phyloP scores from a whole-genome alignment of 2,329 filamentous ascomycete species.

The Colletotrichum scovillei region DNA sequence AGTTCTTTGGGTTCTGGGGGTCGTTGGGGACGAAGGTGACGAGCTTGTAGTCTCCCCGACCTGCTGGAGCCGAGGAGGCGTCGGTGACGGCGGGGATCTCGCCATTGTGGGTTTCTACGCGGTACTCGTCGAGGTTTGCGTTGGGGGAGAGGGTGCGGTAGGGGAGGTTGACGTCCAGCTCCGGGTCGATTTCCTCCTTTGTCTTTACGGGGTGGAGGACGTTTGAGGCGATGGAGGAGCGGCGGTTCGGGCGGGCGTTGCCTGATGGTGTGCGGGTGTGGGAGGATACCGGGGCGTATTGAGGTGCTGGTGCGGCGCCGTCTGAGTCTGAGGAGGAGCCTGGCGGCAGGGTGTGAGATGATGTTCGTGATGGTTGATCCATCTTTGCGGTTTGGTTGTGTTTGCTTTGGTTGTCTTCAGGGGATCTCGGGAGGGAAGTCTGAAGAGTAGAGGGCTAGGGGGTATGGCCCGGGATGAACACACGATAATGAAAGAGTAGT shows the following conservation, averaged over 20 bases:
- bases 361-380: constrained; percentile 16
- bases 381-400: constrained; percentile 9
- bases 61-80: constrained; percentile 19
- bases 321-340: constrained; percentile 9
- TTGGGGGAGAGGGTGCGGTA: constrained; percentile 70
- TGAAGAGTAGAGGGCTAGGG: neutral
- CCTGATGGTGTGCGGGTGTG: neutral
- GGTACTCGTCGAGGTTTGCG: constrained; percentile 76
- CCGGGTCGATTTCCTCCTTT: constrained; percentile 53
- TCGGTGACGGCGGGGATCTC: constrained; percentile 61
- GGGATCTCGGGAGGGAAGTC: neutral
- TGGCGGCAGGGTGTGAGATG: constrained; percentile 24
- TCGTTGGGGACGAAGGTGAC: constrained; percentile 77
- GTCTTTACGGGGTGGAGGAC: constrained; percentile 35
- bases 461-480: neutral
- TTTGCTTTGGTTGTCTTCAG: neutral
- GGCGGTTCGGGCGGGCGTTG: constrained; percentile 13
- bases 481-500: neutral
- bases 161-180: constrained; percentile 68
- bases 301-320: neutral
- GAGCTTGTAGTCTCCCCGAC: constrained; percentile 57
- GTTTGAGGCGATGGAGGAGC: constrained; percentile 39
- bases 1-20: constrained; percentile 86
- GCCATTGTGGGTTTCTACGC: constrained; percentile 69
- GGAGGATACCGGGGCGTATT: constrained; percentile 22